phyloP scores from a whole-genome alignment of 2,329 filamentous ascomycete species.

The Gremmenia infestans region DNA sequence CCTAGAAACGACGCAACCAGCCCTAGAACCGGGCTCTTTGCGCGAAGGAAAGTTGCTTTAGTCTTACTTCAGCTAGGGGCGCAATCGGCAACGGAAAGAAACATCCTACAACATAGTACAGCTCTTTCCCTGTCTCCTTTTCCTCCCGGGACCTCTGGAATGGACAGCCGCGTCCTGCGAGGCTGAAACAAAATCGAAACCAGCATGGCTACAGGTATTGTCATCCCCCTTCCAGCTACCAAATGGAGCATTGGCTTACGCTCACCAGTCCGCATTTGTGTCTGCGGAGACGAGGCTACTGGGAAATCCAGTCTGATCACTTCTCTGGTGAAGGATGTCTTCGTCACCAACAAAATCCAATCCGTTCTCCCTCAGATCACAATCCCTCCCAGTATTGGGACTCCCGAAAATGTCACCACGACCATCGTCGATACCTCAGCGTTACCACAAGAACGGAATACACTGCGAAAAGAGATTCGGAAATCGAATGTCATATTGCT shows the following conservation, averaged over 20 bases:
- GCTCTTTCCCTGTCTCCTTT: neutral
- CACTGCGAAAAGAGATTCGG: conserved; percentile 86
- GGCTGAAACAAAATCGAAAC: conserved; percentile 21
- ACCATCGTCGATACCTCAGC: conserved; percentile 97
- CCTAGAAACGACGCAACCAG: neutral
- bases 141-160: neutral
- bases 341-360: conserved; percentile 93
- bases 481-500: conserved; percentile 96
- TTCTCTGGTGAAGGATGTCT: conserved; percentile 93
- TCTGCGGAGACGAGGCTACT: conserved; percentile 94
- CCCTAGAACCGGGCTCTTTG: neutral
- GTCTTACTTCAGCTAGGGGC: too few relatives aligned
- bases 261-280: conserved; percentile 75
- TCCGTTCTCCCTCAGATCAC: conserved; percentile 91
- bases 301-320: conserved; percentile 92
- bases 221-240: neutral
- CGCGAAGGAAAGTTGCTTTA: neutral
- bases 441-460: conserved; percentile 85
- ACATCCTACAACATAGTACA: neutral
- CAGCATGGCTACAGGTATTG: conserved; percentile 28
- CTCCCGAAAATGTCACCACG: conserved; percentile 93
- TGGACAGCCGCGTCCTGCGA: conserved; percentile 20
- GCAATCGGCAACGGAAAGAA: neutral
- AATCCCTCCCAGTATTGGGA: conserved; percentile 86
- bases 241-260: conserved; percentile 11